Evolutionary conservation across 1,284 basidiomycete genomes (phyloP), one percentile per base, ranked within the genome.

Genomic region (Fistulinella staudtii): DNA sequence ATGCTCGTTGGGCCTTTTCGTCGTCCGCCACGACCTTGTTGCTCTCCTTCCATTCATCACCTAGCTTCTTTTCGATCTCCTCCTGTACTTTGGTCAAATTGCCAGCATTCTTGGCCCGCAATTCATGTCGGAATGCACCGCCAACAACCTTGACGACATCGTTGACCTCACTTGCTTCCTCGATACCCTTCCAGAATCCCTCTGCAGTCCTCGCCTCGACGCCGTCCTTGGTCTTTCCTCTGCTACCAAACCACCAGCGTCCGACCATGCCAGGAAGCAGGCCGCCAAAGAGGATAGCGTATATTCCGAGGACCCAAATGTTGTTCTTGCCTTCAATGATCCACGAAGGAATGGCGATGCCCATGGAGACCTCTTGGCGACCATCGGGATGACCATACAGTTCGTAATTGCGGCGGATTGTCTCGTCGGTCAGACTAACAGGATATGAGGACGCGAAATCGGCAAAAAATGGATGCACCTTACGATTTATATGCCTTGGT

Each of bases 401-500:
- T 58, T 89, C 84, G 69, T 86, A 85, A 67, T 99, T 99, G 61
- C 89, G 83, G 38, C 93, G 89, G 47, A 92, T 94, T 2, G 80
- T 86, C 58, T 93, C 92, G 67, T 99, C 94, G 0, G 95, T 99
- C 33, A 99, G 71, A 7, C 89, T 91, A 46, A 0, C 5, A 21
- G 23, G 5, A 24, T 3, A 9, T 8, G 33, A 3, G 9, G 35
- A 39, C 44, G 39, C 48, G 39, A 22, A 15, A 24, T 21, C 8
- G 31, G 13, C 15, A 39, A 20, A n/a, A n/a, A 21, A 11, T 11
- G 21, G 17, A 4, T 9, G 10, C 18, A 4, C 68, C 81, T 50
- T 53, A 91, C 80, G 95, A 69, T 75, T 99, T 99, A 74, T 99
- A 99, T 1, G 96, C 96, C 67, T 99, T 99, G 20, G 96, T 99